Percentiles rank a stretch among this genome's conserved stretches.
phyloP scores from a whole-genome alignment of 306 rosid species.

The Mimosa pudica region DNA sequence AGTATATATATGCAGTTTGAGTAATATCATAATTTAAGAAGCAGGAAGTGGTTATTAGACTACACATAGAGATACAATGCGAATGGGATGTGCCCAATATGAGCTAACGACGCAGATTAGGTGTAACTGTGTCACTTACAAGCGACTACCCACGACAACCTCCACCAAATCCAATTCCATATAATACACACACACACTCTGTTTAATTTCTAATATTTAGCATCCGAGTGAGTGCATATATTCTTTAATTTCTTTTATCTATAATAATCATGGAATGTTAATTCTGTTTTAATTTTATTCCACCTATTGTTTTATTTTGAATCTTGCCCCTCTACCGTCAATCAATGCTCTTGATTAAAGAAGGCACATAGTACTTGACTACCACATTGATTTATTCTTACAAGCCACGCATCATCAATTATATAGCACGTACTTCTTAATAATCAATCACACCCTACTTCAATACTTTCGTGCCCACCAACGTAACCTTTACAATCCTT shows the following conservation, averaged over 20 bases:
- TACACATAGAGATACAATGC: neutral
- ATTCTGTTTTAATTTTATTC: neutral
- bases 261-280: neutral
- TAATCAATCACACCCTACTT: neutral
- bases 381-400: neutral
- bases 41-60: neutral
- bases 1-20: too few relatives aligned
- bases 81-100: neutral
- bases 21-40: neutral
- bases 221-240: too few relatives aligned
- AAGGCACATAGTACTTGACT: neutral
- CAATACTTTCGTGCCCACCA: neutral
- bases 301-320: too few relatives aligned
- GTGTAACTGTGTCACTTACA: neutral
- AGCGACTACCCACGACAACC: neutral
- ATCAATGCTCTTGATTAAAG: neutral
- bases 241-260: too few relatives aligned
- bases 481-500: neutral
- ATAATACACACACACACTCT: too few relatives aligned
- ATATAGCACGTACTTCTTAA: too few relatives aligned
- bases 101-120: neutral
- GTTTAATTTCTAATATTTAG: too few relatives aligned
- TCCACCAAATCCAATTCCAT: neutral
- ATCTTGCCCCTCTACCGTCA: neutral
- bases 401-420: neutral